A percentile compares a stretch with the other conserved stretches of the same genome.
Conservation (phyloP, 2,329 filamentous ascomycete species). For the Thermoascus crustaceus region DNA sequence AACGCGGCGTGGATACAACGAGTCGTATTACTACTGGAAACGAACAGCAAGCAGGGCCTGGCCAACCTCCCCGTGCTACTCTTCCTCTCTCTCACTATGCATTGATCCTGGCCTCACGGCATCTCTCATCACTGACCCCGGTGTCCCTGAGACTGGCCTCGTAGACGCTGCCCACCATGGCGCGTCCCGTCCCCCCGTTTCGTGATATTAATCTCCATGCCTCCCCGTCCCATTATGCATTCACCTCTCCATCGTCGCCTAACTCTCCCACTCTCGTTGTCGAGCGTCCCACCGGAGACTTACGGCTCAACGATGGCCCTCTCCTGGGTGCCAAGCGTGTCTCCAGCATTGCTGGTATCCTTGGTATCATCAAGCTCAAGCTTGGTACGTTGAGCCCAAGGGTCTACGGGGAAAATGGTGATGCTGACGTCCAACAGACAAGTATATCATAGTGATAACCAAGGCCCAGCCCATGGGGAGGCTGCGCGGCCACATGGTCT, state of each 20-base stretch:
- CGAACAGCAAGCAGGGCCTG: no score
- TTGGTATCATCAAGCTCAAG: constrained; percentile 88
- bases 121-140: no score
- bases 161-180: constrained; percentile 22
- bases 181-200: constrained; percentile 55
- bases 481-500: constrained; percentile 91
- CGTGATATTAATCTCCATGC: constrained; percentile 96
- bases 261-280: constrained; percentile 80
- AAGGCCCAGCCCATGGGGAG: constrained; percentile 87
- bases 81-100: no score
- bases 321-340: constrained; percentile 72
- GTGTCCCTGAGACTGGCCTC: neutral
- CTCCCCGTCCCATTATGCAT: constrained; percentile 86
- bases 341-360: constrained; percentile 87
- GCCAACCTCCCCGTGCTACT: no score
- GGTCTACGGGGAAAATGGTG: constrained; percentile 6
- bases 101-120: no score
- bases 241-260: constrained; percentile 89
- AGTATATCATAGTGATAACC: constrained; percentile 93
- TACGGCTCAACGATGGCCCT: constrained; percentile 74
- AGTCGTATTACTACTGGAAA: constrained; percentile 8
- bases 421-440: constrained; percentile 48
- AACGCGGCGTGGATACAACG: neutral
- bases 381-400: constrained; percentile 55
- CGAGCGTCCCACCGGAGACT: constrained; percentile 84